Percentiles rank a stretch among this genome's conserved stretches.
These are phyloP conservation scores for Malus hybrid DNA, from an alignment of 331 rosid genomes.

Conservation along the genomic window DNA sequence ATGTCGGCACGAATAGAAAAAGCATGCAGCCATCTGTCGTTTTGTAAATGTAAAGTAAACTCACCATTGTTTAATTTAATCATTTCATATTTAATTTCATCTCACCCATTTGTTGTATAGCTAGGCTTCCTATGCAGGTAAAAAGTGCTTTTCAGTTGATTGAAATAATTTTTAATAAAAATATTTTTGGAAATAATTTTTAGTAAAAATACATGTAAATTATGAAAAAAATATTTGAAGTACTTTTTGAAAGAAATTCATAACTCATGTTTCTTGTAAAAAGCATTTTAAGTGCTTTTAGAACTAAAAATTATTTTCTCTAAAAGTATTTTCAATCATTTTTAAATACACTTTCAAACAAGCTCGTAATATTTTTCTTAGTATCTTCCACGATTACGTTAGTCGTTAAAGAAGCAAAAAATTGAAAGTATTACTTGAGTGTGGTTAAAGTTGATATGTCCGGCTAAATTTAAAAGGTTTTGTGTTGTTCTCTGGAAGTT, in stretches of 20 bases:
- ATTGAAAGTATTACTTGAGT: neutral
- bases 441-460: neutral
- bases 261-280: too few species aligned
- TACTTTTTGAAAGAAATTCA: rapidly evolving
- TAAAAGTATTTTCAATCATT: too few species aligned
- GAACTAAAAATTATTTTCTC: too few species aligned
- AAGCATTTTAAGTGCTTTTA: too few species aligned
- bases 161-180: too few species aligned
- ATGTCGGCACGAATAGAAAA: neutral
- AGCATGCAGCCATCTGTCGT: neutral
- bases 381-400: neutral
- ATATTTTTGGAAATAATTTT: too few species aligned
- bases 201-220: too few species aligned
- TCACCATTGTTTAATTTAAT: neutral
- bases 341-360: too few species aligned
- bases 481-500: neutral
- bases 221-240: too few species aligned
- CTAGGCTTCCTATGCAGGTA: neutral
- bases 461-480: neutral
- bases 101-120: neutral
- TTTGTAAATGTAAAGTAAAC: neutral
- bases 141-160: too few species aligned
- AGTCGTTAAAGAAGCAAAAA: too few species aligned
- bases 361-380: too few species aligned
- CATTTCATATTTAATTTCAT: neutral